Conservation (phyloP, 345 rosid genomes). For the Pistacia vera region DNA sequence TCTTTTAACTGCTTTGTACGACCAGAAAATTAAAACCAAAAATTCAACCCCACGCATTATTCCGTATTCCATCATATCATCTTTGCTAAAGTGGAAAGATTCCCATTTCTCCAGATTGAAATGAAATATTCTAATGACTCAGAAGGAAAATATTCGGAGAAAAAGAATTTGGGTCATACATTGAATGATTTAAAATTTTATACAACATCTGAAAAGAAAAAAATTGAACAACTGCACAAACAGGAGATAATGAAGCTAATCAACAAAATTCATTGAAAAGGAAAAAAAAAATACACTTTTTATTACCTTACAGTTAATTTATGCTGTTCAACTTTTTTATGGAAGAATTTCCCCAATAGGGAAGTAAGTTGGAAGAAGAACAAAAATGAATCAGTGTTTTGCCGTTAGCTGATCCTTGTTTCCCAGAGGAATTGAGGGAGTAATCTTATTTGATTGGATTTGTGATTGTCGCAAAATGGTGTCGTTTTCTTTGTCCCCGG, state of each 20-base stretch:
- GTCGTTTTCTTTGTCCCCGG: constrained; percentile 17
- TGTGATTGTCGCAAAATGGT: constrained; percentile 27
- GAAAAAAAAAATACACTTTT: background rate
- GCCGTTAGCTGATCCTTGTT: constrained; percentile 36
- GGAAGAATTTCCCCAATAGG: constrained; percentile 17
- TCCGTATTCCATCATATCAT: background rate
- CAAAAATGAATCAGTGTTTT: constrained; percentile 10
- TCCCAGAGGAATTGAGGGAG: constrained; percentile 41
- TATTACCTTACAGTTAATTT: constrained; percentile 19
- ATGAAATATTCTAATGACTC: background rate
- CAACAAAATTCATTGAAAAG: background rate
- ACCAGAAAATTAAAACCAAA: background rate
- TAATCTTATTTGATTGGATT: constrained; percentile 35
- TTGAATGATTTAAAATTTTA: background rate
- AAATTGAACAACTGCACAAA: background rate
- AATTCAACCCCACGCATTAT: background rate
- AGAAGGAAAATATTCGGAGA: background rate
- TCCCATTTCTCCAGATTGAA: background rate
- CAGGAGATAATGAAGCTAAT: background rate
- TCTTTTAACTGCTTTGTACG: background rate
- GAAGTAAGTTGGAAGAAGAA: background rate
- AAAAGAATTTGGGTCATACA: background rate
- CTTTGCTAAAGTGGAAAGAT: background rate
- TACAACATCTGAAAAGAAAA: background rate
- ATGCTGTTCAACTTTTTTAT: background rate